phyloP scores from a whole-genome alignment of 352 stramenopile species.

The Phytophthora boehmeriae region DNA sequence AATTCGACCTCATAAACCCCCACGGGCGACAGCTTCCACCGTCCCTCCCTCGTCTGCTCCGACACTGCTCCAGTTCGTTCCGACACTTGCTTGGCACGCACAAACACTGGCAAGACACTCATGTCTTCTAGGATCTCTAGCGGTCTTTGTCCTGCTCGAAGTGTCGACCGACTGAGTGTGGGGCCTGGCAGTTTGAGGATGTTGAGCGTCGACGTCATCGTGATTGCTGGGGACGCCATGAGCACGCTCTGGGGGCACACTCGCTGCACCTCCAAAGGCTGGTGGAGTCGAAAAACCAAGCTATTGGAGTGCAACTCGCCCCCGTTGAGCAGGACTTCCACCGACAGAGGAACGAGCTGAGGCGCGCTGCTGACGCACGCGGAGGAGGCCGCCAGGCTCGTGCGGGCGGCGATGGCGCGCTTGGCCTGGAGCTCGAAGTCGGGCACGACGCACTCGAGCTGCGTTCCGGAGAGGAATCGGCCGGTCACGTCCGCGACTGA shows the following conservation, averaged over 20 bases:
- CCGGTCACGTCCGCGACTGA: conserved; percentile 43
- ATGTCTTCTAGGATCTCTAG: conserved; percentile 45
- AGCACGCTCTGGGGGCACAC: conserved; percentile 67
- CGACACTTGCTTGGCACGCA: conserved; percentile 56
- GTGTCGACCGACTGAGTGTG: conserved; percentile 10
- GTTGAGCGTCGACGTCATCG: conserved; percentile 55
- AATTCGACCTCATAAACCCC: conserved; percentile 72
- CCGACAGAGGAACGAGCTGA: conserved; percentile 47
- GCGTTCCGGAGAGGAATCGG: conserved; percentile 58
- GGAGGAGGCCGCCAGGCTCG: conserved; percentile 49
- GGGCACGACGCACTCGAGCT: conserved; percentile 64
- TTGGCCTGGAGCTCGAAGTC: conserved; percentile 48
- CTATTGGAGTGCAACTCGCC: conserved; percentile 55
- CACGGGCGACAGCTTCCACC: conserved; percentile 59
- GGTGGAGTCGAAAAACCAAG: conserved; percentile 54
- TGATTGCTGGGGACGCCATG: conserved; percentile 46
- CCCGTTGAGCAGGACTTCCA: conserved; percentile 70
- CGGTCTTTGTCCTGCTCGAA: conserved; percentile 6
- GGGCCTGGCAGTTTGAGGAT: conserved; percentile 52
- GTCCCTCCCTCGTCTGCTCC: conserved; percentile 52
- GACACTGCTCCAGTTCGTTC: conserved; percentile 55
- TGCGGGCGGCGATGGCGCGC: conserved; percentile 39
- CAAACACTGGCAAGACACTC: conserved; percentile 52
- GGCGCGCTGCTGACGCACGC: conserved; percentile 49
- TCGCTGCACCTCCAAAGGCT: conserved; percentile 50